Conservation (phyloP, 805 yeast species). For the Saccharomycopsis fermentans region DNA sequence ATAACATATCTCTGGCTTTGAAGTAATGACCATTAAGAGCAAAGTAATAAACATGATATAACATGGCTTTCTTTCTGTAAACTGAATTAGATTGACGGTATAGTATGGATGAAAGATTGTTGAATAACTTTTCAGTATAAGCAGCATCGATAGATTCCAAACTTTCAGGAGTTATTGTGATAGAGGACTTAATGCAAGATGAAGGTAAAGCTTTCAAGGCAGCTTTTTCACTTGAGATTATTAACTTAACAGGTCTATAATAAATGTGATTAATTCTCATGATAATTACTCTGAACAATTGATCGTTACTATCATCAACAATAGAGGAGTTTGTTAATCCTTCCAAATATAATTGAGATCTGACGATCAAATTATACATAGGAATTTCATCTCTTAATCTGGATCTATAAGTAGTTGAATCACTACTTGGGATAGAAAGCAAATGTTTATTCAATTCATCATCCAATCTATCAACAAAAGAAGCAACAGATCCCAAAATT, state of each 20-base stretch:
- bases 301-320: slow-evolving; percentile 32
- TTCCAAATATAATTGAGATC: slow-evolving; percentile 83
- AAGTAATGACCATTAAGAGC: slow-evolving; percentile 80
- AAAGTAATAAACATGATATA: slow-evolving; percentile 79
- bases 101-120: slow-evolving; percentile 53
- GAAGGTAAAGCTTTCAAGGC: slow-evolving; percentile 57
- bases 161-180: slow-evolving; percentile 19
- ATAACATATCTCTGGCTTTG: slow-evolving; percentile 80
- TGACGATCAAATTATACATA: slow-evolving; percentile 65
- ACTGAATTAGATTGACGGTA: slow-evolving; percentile 56
- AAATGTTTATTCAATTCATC: slow-evolving; percentile 87
- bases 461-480: slow-evolving; percentile 86
- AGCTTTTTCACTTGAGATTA: slow-evolving; percentile 52
- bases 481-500: slow-evolving; percentile 74
- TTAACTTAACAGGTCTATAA: slow-evolving; percentile 77
- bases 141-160: slow-evolving; percentile 23
- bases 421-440: slow-evolving; percentile 83
- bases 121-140: slow-evolving; percentile 49
- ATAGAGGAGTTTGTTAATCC: slow-evolving; percentile 35
- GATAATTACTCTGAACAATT: slow-evolving; percentile 61
- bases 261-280: slow-evolving; percentile 89
- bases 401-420: slow-evolving; percentile 50
- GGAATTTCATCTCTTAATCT: slow-evolving; percentile 80
- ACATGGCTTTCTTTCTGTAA: slow-evolving; percentile 73
- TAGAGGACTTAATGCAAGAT: slow-evolving; percentile 19